Percentiles rank a stretch among this genome's conserved stretches.
Conservation (phyloP, 2,329 filamentous ascomycete species). For the Bipolaris victoriae region DNA sequence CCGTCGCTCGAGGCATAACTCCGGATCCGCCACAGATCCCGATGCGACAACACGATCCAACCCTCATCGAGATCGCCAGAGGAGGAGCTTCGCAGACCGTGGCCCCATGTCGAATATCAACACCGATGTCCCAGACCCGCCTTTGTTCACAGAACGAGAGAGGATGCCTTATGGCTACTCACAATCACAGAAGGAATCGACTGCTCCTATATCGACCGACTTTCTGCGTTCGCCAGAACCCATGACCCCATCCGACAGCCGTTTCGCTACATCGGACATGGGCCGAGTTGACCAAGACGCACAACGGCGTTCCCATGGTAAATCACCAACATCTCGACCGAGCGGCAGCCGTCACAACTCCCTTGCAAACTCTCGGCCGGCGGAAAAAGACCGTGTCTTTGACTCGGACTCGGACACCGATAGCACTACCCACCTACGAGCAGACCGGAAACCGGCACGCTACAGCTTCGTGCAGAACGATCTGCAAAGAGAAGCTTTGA, state of each 20-base stretch:
- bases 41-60: slow-evolving; percentile 7
- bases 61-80: slow-evolving; percentile 23
- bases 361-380: slow-evolving; percentile 22
- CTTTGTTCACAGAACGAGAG: slow-evolving; percentile 50
- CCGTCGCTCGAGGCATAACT: slow-evolving; percentile 68
- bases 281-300: slow-evolving; percentile 20
- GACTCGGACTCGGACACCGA: slow-evolving; percentile 42
- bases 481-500: slow-evolving; percentile 42
- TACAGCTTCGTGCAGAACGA: slow-evolving; percentile 51
- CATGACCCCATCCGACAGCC: slow-evolving; percentile 48
- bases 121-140: slow-evolving; percentile 47
- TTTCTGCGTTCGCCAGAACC: slow-evolving; percentile 58
- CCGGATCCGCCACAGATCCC: slow-evolving; percentile 33
- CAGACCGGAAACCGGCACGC: slow-evolving; percentile 43
- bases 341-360: slow-evolving; percentile 36
- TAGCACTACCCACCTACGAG: slow-evolving; percentile 35
- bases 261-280: slow-evolving; percentile 35
- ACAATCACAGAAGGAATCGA: slow-evolving; percentile 43
- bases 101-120: slow-evolving; percentile 44
- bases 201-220: slow-evolving; percentile 47
- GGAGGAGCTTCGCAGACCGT: slow-evolving; percentile 45
- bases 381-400: slow-evolving; percentile 36
- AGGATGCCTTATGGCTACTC: slow-evolving; percentile 56
- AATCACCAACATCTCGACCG: slow-evolving; percentile 37
- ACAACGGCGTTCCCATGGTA: slow-evolving; percentile 30